Base-by-base conservation (phyloP, 495 filamentous ascomycete species). In the Hypoxylon fragiforme region DNA sequence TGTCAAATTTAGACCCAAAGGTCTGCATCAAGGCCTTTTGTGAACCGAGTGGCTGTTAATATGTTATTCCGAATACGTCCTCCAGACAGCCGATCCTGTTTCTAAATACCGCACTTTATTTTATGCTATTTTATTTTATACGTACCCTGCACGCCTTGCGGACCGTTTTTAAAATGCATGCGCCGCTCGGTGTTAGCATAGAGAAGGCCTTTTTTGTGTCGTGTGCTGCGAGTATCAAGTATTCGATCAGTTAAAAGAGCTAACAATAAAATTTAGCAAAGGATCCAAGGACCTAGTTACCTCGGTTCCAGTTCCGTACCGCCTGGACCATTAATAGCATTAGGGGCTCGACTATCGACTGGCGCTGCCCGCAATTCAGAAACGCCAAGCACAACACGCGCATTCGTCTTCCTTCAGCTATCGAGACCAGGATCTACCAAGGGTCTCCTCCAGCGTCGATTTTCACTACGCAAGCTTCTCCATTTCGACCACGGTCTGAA, bases 321-420 rank as follows among this genome's bases (percentile, higher is more conserved):
- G 24, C 45, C 34, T 31, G 32, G 35, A n/a, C 54, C 51, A 35
- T 47, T 53, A 50, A 40, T 21, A 44, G 31, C 45, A 28, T 30
- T 57, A 62, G 43, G 52, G 58, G 11, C 47, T 24, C 36, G 30
- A 62, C 58, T 62, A 62, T 63, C 60, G 49, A 63, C 60, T 53
- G 39, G 40, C 54, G 39, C 43, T 63, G 54, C 60, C 54, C 49
- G 60, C 60, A 63, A 63, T 58, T 63, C 54, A 43, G 60, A 63
- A 63, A 63, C 60, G 60, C 60, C 54, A 63, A 63, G 60, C 16
- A n/a, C 40, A 63, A 39, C 57, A 61, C 51, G 43, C 52, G 36
- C 58, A 62, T 62, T 49, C 49, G 41, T 53, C 43, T 44, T 38
- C 14, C 36, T 36, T 60, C 34, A 55, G 50, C 50, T 50, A 38